Evolutionary conservation across 257 asterid species (phyloP), one percentile per base, ranked within the genome.

Genomic region (Nyctanthes arbortristis): DNA sequence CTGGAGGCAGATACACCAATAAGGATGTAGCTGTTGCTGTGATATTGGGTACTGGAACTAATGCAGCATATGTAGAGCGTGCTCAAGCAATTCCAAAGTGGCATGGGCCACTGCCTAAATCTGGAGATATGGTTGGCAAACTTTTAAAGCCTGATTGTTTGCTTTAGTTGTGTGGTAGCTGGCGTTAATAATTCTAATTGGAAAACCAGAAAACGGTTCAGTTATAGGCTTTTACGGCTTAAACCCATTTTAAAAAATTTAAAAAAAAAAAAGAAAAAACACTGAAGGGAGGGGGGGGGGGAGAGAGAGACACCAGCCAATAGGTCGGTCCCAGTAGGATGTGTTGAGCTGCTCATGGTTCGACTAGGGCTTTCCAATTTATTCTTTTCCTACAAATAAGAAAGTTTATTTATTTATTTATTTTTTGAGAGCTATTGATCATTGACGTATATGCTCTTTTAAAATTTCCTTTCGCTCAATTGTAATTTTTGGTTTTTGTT

Each of bases 21-120:
- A 84, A 76, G 4, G 82, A 88, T 67, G 96, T 86, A 12, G 82
- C 79, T 31, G 64, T 92, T 73, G 96, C 98, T 2, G 93, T 92
- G 74, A 92, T 92, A 63, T 81, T 92, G 84, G 98, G 98, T 31
- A 92, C 98, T 4, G 98, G 98, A 61, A 89, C 96, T 33, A 92
- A 92, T 79, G 96, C 96, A 34, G 98, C 98, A 37, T 92, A 92
- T 54, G 84, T 92, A 25, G 96, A 92, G 69, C 94, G 92, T 59
- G 96, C 90, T 60, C 89, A 92, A 80, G 89, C 98, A 63, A 89
- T 92, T 72, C 96, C 96, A 22, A 92, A 92, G 83, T 88, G 92
- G 98, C 96, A 88, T 39, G 96, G 96, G 40, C 92, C 98, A 20
- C 67, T 85, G 71, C 96, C 97, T 68, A 80, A 80, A 62, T 89